phyloP scores from a whole-genome alignment of 2,329 filamentous ascomycete genomes.

The Sporothrix pseudoabietina region DNA sequence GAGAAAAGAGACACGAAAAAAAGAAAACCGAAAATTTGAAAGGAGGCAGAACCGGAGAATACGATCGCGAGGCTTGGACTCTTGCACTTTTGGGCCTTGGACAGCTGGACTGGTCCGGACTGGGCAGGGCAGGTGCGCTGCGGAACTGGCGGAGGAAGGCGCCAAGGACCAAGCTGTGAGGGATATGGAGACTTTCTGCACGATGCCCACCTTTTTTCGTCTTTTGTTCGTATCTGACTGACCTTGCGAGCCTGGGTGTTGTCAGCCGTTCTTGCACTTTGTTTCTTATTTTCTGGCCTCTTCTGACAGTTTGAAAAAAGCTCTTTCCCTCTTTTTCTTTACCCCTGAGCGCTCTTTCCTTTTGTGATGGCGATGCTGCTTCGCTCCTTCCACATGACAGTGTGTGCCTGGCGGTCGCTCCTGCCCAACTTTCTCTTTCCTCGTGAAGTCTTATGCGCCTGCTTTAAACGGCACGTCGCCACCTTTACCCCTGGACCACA shows the following conservation, averaged over 20 bases:
- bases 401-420: background rate
- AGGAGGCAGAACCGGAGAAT: background rate
- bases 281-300: background rate
- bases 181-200: background rate
- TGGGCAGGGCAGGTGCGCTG: conserved; percentile 5
- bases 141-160: conserved; percentile 22
- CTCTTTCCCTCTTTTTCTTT: background rate
- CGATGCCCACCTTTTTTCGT: background rate
- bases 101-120: background rate
- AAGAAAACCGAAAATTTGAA: background rate
- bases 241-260: background rate
- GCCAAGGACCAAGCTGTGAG: conserved; percentile 9
- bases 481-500: background rate
- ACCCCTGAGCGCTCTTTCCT: background rate
- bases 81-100: background rate
- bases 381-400: background rate
- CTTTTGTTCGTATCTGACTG: background rate
- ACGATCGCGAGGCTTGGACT: conserved; percentile 20
- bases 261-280: conserved; percentile 3
- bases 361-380: background rate
- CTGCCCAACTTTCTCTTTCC: background rate
- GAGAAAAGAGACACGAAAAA: background rate
- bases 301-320: background rate
- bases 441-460: background rate
- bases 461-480: background rate